Evolutionary conservation across 352 stramenopile genomes (phyloP), one percentile per base, ranked within the genome.

Genomic region (Globisporangium barbulae): DNA sequence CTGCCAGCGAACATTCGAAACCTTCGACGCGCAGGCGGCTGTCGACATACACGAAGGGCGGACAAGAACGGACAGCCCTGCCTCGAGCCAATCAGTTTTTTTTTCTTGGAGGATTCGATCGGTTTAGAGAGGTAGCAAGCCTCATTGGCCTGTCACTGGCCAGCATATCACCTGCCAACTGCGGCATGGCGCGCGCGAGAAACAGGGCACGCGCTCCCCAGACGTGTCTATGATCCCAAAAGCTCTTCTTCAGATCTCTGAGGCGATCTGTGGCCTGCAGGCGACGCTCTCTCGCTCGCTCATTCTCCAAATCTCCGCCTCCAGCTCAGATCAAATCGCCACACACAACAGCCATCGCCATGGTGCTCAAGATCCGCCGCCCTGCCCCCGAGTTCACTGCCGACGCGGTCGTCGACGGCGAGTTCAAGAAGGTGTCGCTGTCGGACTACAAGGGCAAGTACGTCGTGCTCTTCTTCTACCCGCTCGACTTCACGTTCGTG

Each of bases 381-480:
- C 70, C 79, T 17, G 85, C 85, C 28, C 85, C 85, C 37, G 70
- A 75, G 52, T 95, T 95, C 74, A 92, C 82, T 54, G 81, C 83
- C 47, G 71, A 81, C 28, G 87, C 87, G 52, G 81, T 96, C 13
- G 73, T 96, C 17, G 62, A 94, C 65, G 85, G 83, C 53, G 76
- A 91, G 64, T 96, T 97, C 72, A 88, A 89, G 74, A 81, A 74
- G 35, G 59, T 97, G 39, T 90, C 73, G 61, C 73, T 97, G 12
- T 75, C 72, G 30, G 85, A 97, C 64, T 97, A 94, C 79, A 83
- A 83, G 53, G 89, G 89, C 60, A 87, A 97, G 67, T 97, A 92
- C 66, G 79, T 97, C 22, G 89, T 97, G 58, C 83, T 97, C 22
- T 96, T 97, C 84, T 97, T 96, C 71, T 97, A 96, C 73, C 89